Evolutionary conservation across 768 basidiomycete genomes (phyloP), one percentile per base, ranked within the genome.

Genomic region (Macrolepiota albuminosa): DNA sequence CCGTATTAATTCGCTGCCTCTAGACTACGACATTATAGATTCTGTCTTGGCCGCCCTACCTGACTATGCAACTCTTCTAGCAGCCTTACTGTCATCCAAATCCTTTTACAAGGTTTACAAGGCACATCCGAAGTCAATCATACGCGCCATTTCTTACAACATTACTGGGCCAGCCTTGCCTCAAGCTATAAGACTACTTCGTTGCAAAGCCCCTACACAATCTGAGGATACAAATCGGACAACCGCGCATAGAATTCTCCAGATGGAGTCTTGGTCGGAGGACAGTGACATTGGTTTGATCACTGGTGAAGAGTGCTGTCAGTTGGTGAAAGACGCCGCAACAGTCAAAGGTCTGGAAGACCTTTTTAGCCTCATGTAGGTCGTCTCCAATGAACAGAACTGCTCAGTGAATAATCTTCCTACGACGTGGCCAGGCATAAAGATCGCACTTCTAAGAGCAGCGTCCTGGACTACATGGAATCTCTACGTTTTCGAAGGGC

Each of bases 281-380:
- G 37, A 48, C 48, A 63, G 65, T 54, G 57, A 63, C 13, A 63
- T 63, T 7, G 54, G 63, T 5, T 55, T 63, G 29, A 64, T 70
- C 47, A 61, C 61, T 40, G 13, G 43, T 64, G 31, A 66, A 61
- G 71, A 72, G 57, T 63, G 52, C 55, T 39, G 58, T 55, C 18
- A 60, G 11, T 51, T 78, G 21, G 63, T 63, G 13, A n/a, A 49
- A 2, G 66, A 70, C 54, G 71, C 70, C 11, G 29, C 49, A n/a
- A 61, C 66, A 14, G 69, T 74, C 21, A 63, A 49, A 4, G 49
- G 56, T 4, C 58, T 80, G 37, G 77, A 78, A 65, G 71, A 72
- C 48, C 60, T 78, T 1, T 80, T 75, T 61, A 80, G 78, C 54
- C 64, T 69, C 54, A 73, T 73, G 79, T 73, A 66, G 47, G 70